These are phyloP conservation scores for Hypericum androsaemum DNA, from an alignment of 345 rosid species.

Conservation along the genomic window DNA sequence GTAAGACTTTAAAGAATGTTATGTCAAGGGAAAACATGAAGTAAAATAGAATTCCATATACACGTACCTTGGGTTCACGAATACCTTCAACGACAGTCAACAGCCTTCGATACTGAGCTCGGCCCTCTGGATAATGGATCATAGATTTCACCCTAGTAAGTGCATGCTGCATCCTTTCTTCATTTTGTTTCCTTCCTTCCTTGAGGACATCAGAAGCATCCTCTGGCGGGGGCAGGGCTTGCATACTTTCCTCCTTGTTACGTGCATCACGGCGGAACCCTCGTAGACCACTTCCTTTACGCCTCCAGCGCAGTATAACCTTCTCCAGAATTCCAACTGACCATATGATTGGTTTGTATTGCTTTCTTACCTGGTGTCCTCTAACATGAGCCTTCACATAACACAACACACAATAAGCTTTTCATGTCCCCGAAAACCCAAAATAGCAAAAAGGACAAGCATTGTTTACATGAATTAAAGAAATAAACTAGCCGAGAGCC, in stretches of 20 bases:
- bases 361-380: constrained; percentile 86
- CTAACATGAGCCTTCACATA: constrained; percentile 74
- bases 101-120: constrained; percentile 82
- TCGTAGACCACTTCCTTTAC: constrained; percentile 80
- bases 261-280: constrained; percentile 60
- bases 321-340: constrained; percentile 89
- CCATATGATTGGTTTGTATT: constrained; percentile 71
- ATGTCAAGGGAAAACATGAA: not conserved
- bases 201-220: constrained; percentile 84
- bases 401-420: not conserved
- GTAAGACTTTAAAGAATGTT: not conserved
- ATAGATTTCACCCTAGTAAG: constrained; percentile 87
- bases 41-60: not conserved
- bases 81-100: constrained; percentile 60
- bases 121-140: constrained; percentile 79
- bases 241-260: constrained; percentile 28
- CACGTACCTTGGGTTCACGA: constrained; percentile 55
- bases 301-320: constrained; percentile 86
- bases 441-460: too few relatives aligned
- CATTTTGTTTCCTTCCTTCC: constrained; percentile 86
- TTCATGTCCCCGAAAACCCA: too few relatives aligned
- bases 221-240: constrained; percentile 31
- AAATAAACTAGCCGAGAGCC: too few relatives aligned
- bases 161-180: constrained; percentile 74
- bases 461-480: too few relatives aligned